phyloP scores from a whole-genome alignment of 2,329 filamentous ascomycete genomes.

The Phoma sp. region DNA sequence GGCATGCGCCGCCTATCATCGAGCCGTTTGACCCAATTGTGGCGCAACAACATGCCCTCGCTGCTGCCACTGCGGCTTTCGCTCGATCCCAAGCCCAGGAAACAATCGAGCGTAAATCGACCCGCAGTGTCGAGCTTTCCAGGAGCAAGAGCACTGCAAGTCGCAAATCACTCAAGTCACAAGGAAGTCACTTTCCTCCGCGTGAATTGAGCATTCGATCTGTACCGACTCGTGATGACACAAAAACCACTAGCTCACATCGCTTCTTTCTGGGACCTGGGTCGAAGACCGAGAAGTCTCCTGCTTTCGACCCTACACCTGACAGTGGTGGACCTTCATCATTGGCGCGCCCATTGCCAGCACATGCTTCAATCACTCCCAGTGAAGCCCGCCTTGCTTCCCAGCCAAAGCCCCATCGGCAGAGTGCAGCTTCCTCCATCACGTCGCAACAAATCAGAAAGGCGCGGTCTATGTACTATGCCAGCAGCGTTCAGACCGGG shows the following conservation, averaged over 20 bases:
- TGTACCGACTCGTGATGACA: conserved; percentile 21
- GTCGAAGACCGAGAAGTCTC: conserved; percentile 29
- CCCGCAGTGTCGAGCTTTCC: conserved; percentile 27
- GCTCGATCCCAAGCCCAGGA: conserved; percentile 38
- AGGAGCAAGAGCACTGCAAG: conserved; percentile 45
- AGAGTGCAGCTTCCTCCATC: conserved; percentile 32
- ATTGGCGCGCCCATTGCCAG: conserved; percentile 16
- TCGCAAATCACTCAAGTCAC: conserved; percentile 39
- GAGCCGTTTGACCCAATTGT: conserved; percentile 36
- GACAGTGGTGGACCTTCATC: not conserved
- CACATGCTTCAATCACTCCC: conserved; percentile 31
- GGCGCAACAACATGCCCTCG: conserved; percentile 45
- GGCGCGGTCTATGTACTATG: conserved; percentile 49
- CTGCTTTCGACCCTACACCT: conserved; percentile 26
- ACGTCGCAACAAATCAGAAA: conserved; percentile 47
- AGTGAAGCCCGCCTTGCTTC: conserved; percentile 35
- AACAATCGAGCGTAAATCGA: conserved; percentile 19
- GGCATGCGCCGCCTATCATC: conserved; percentile 21
- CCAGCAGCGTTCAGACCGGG: conserved; percentile 47
- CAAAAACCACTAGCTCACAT: conserved; percentile 17
- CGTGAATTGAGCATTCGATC: conserved; percentile 41
- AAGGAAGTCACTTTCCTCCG: conserved; percentile 48
- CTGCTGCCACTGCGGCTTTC: conserved; percentile 48
- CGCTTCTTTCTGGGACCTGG: conserved; percentile 19
- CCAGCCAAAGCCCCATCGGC: conserved; percentile 32